Evolutionary conservation across 1,284 basidiomycete species (phyloP).

Genomic region (Cystobasidiaceae sp.): DNA sequence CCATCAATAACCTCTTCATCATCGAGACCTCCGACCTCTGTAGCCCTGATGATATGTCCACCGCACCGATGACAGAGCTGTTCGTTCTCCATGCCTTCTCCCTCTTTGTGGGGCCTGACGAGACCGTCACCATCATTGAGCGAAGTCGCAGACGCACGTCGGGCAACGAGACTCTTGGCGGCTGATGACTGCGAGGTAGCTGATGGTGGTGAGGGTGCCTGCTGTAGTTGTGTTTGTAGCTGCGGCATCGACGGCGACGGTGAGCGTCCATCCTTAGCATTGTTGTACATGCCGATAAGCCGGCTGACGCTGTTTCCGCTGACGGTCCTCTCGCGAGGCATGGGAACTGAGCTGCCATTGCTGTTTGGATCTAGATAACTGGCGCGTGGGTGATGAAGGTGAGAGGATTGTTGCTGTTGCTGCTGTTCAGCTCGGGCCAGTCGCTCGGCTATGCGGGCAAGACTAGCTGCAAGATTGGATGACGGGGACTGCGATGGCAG

Average conservation of each 20-base stretch:
- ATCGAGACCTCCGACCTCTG: constrained; percentile 54
- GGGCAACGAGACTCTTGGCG: background rate
- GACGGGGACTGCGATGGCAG: too few species aligned
- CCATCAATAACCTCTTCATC: constrained; percentile 55
- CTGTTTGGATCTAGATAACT: background rate
- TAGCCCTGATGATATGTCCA: background rate
- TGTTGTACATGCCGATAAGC: too few species aligned
- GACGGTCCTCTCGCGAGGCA: background rate
- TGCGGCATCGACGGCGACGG: background rate
- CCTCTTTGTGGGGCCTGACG: background rate
- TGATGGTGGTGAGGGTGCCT: background rate
- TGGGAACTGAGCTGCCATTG: background rate
- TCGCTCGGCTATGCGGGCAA: constrained; percentile 26
- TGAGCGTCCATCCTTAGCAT: background rate
- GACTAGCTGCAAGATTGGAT: constrained; percentile 17
- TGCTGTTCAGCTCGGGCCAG: constrained; percentile 30
- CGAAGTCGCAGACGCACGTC: background rate
- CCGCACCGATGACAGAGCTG: constrained; percentile 1
- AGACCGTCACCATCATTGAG: background rate
- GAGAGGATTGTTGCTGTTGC: constrained; percentile 2
- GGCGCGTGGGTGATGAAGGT: background rate
- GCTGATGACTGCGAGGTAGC: background rate
- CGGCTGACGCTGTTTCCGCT: too few species aligned
- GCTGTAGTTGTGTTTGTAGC: background rate
- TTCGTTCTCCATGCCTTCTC: constrained; percentile 8